A percentile compares a stretch with the other conserved stretches of the same genome.
Conservation (phyloP, 1,139 yeast genomes). For the Candida tropicalis region DNA sequence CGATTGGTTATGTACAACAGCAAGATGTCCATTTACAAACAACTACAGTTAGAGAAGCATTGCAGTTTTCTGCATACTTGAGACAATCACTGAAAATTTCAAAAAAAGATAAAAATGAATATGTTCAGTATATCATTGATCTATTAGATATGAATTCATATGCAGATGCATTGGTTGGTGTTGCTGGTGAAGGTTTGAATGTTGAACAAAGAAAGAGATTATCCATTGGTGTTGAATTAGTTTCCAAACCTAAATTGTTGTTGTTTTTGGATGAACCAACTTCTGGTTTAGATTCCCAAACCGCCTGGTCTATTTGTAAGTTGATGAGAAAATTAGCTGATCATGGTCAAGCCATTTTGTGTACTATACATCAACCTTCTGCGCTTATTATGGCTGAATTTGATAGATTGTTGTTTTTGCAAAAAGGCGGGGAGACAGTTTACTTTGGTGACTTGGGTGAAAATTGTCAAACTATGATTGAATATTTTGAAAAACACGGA, state of each 20-base stretch:
- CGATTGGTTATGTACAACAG: conserved; percentile 45
- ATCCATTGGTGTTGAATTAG: conserved; percentile 44
- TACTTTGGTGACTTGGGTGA: conserved; percentile 68
- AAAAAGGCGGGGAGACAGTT: conserved; percentile 58
- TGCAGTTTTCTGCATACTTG: conserved; percentile 36
- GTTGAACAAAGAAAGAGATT: conserved; percentile 43
- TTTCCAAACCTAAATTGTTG: conserved; percentile 39
- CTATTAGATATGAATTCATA: conserved; percentile 22
- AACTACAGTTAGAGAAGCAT: conserved; percentile 41
- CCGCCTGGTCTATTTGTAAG: conserved; percentile 46
- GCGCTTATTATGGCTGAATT: conserved; percentile 38
- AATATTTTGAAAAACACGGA: conserved; percentile 61
- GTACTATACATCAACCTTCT: conserved; percentile 46
- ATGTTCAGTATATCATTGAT: conserved; percentile 38
- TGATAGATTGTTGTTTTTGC: conserved; percentile 38
- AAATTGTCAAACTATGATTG: conserved; percentile 48
- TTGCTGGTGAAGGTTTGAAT: conserved; percentile 44
- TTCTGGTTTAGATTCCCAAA: conserved; percentile 44
- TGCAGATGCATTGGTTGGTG: conserved; percentile 44
- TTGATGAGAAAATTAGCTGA: conserved; percentile 44
- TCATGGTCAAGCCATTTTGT: conserved; percentile 43
- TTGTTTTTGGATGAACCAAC: conserved; percentile 42
- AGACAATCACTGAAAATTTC: conserved; percentile 38
- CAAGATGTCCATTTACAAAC: conserved; percentile 41
- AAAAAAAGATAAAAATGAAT: conserved; percentile 33